phyloP scores from a whole-genome alignment of 2,329 filamentous ascomycete species.

The Talaromyces sp. region DNA sequence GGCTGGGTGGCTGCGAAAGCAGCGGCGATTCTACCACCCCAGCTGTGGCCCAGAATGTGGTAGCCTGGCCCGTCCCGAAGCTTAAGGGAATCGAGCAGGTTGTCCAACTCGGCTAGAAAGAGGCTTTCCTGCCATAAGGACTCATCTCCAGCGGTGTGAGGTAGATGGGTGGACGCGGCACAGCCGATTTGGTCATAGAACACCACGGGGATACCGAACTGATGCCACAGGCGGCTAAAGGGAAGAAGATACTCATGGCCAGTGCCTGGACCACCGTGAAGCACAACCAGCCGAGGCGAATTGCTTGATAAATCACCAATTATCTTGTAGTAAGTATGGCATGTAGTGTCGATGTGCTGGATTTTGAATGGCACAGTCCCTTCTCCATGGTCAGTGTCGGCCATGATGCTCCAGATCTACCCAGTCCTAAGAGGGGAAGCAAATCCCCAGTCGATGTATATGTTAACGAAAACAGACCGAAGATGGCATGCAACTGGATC shows the following conservation, averaged over 20 bases:
- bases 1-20: neutral
- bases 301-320: neutral
- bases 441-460: too few species aligned
- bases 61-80: neutral
- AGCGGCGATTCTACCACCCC: constrained; percentile 1
- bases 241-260: constrained; percentile 2
- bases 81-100: neutral
- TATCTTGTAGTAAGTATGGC: constrained; percentile 1
- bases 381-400: neutral
- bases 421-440: neutral
- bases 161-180: neutral
- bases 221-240: neutral
- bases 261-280: constrained; percentile 2
- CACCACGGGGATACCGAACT: constrained; percentile 1
- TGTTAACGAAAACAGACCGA: neutral
- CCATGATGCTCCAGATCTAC: neutral
- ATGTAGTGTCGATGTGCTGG: neutral
- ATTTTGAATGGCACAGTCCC: neutral
- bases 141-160: neutral
- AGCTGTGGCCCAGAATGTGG: neutral
- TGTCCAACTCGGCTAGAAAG: neutral
- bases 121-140: neutral
- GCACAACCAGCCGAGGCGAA: constrained; percentile 1
- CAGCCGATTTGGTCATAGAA: constrained; percentile 4
- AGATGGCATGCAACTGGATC: neutral